Percentiles rank a stretch among this genome's conserved stretches.
phyloP scores from a whole-genome alignment of 768 basidiomycete genomes.

The Pleurotus sapidus region DNA sequence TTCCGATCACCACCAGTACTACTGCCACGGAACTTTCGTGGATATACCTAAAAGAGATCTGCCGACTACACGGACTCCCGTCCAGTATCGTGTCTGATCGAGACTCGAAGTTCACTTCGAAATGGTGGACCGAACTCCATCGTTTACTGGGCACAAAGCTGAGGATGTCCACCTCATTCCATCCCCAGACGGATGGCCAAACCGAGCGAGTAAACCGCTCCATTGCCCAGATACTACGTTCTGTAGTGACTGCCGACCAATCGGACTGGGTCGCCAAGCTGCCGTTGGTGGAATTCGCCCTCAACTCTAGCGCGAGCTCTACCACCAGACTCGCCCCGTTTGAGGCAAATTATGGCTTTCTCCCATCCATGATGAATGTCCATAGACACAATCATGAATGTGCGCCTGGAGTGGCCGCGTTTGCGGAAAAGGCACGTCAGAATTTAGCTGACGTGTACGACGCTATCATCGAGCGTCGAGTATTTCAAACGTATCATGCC shows the following conservation, averaged over 20 bases:
- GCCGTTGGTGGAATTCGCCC: conserved; percentile 23
- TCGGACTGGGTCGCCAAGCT: conserved; percentile 24
- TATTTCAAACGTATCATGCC: too few relatives aligned
- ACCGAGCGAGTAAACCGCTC: conserved; percentile 22
- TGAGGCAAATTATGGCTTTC: not conserved
- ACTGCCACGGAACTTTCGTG: conserved; percentile 25
- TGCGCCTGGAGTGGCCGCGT: too few relatives aligned
- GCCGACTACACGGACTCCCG: conserved; percentile 26
- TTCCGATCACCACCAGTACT: conserved; percentile 20
- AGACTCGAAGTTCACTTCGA: conserved; percentile 30
- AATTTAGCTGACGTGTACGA: too few relatives aligned
- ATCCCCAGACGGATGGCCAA: conserved; percentile 38
- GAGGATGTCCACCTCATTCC: conserved; percentile 34
- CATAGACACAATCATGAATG: not conserved
- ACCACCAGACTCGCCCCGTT: not conserved
- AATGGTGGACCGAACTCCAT: conserved; percentile 28
- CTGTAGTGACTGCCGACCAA: conserved; percentile 21
- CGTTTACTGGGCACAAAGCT: conserved; percentile 24
- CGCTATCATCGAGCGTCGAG: too few relatives aligned
- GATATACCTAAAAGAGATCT: conserved; percentile 24
- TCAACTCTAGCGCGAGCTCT: conserved; percentile 24
- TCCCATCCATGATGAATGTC: conserved; percentile 19
- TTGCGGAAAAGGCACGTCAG: too few relatives aligned
- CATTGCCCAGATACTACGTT: conserved; percentile 27
- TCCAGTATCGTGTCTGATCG: conserved; percentile 27